Base-by-base conservation (phyloP, 176 grass and related monocot species). In the Avena sativa region DNA sequence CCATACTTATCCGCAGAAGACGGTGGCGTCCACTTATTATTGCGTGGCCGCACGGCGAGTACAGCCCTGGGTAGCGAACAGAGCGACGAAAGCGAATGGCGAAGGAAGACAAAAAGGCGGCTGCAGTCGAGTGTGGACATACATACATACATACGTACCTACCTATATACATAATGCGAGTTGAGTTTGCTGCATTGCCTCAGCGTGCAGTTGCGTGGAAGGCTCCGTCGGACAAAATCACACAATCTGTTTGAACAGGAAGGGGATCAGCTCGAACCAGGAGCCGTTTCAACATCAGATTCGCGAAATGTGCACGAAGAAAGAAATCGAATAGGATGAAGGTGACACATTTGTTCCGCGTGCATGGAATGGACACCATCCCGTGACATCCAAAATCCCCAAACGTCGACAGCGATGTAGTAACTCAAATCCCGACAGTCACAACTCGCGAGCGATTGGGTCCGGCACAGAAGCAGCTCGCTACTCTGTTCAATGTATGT, bases 181-280 rank as follows among this genome's bases (percentile, higher is more conserved):
- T 5, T 4, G 15, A 32, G 65, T 4, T 56, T 8, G 40, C 52
- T 50, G 16, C 26, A 21, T 85, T 51, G 21, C 68, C 14, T n/a
- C 23, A n/a, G 60, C 50, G 71, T 44, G 78, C n/a, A n/a, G n/a
- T 83, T 71, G 55, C 89, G 58, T 90, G 15, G 20, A 64, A n/a
- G n/a, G n/a, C n/a, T n/a, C n/a, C n/a, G n/a, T n/a, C n/a, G n/a
- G n/a, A n/a, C n/a, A n/a, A n/a, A n/a, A n/a, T n/a, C n/a, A n/a
- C n/a, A n/a, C n/a, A 21, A 32, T 56, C 38, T 73, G n/a, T 1
- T 4, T 6, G 2, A 6, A 17, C 34, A 48, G 63, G 17, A 81
- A 81, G 32, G 59, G 5, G 88, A 59, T 76, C 34, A 3, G n/a
- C 16, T 55, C 26, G 30, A 40, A 25, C 49, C 23, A 28, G 25